Evolutionary conservation across 192 early-diverging fungal species (phyloP), one percentile per base, ranked within the genome.

Genomic region (Backusella mclennaniae): DNA sequence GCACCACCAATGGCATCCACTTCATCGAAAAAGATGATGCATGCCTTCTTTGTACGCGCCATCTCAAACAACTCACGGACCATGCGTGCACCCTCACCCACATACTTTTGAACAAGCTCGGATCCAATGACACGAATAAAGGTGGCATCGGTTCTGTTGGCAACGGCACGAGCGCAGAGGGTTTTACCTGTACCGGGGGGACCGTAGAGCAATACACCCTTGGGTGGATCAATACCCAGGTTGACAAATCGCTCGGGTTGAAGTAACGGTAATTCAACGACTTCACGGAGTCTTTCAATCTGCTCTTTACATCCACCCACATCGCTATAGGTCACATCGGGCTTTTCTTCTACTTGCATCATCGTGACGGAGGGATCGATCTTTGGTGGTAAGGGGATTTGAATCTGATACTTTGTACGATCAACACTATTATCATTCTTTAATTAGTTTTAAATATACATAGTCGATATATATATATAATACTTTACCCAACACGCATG

Each of bases 311-410:
- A 97, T 46, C 98, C 98, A 80, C 98, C 98, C n/a, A 99, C 95
- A 86, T 99, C 97, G 66, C 90, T 89, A 76, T 99, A 99, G 11
- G 98, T 99, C n/a, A 99, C 96, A 88, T 99, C 98, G 3, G 98
- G 98, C 84, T 99, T 99, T 83, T 99, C 98, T 82, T 99, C 98
- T 35, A 99, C 96, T 83, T 98, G 97, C 98, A 99, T 99, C 98
- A 99, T 99, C 6, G 98, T 99, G 53, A 95, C 95, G 0, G 96
- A 94, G 31, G 98, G 95, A 82, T 99, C 98, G 71, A 99, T 99
- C 87, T 95, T 96, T 79, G 98, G 98, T 59, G 98, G 98, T 39
- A 99, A 87, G 66, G 98, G 98, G 71, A 99, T 93, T 83, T 99
- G 96, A 76, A 99, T 99, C 85, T 99, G 98, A 85, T 98, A 99